A percentile compares a stretch with the other conserved stretches of the same genome.
Evolutionary conservation across 179 eudicot species (phyloP).

Genomic region (Spergularia azorica): DNA sequence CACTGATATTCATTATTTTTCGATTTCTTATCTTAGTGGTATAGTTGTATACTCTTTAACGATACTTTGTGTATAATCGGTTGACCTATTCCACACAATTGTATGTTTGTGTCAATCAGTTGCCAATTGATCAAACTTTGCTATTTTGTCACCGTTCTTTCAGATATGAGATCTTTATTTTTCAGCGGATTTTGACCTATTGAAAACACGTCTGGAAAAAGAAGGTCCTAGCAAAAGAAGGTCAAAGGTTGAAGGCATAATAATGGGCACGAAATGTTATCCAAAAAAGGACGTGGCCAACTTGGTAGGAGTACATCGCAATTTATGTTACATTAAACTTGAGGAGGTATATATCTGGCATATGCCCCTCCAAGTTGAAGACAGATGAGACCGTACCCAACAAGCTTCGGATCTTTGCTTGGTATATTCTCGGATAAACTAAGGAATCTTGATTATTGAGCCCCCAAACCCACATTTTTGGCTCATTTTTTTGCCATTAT

Average conservation of each 20-base stretch:
- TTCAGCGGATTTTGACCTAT: no score
- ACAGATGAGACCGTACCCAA: neutral
- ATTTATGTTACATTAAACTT: no score
- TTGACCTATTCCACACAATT: no score
- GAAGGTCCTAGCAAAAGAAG: neutral
- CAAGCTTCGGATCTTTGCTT: slow-evolving; percentile 23
- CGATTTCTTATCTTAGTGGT: no score
- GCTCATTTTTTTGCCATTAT: neutral
- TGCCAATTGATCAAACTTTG: no score
- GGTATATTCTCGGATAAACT: slow-evolving; percentile 32
- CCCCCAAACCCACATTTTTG: neutral
- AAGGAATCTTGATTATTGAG: slow-evolving; percentile 18
- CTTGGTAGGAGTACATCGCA: neutral
- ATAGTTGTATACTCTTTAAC: no score
- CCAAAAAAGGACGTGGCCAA: neutral
- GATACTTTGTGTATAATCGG: no score
- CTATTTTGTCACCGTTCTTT: no score
- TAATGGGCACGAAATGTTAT: neutral
- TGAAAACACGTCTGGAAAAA: no score
- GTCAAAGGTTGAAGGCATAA: neutral
- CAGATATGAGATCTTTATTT: no score
- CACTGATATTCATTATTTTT: no score
- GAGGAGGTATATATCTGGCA: slow-evolving; percentile 1
- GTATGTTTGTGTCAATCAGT: no score
- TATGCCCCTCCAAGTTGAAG: neutral